Evolutionary conservation across 768 basidiomycete genomes (phyloP).

Genomic region (Suillus plorans): DNA sequence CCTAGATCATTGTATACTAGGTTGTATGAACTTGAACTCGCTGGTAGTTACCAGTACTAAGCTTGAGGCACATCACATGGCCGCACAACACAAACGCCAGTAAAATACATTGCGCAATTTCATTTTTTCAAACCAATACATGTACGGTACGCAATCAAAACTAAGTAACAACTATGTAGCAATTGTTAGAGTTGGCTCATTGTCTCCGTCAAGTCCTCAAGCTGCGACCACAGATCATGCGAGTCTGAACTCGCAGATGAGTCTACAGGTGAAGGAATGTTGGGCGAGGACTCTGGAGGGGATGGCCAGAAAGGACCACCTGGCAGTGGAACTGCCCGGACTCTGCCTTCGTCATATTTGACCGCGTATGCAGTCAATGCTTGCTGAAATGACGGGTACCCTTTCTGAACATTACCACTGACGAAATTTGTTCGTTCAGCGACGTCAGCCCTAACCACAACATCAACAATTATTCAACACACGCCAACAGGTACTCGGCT

Average conservation of each 20-base stretch:
- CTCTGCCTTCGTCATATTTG: background rate
- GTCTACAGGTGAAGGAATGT: background rate
- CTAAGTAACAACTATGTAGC: background rate
- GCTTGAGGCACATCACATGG: no score
- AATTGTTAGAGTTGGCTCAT: background rate
- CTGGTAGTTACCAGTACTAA: no score
- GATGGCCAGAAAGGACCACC: background rate
- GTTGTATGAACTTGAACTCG: no score
- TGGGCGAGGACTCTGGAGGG: background rate
- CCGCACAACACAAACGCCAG: no score
- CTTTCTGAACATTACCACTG: background rate
- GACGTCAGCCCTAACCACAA: background rate
- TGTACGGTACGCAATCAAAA: background rate
- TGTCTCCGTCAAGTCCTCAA: background rate
- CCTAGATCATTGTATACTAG: no score
- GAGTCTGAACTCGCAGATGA: background rate
- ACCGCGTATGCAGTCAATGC: background rate
- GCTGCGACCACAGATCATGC: slow-evolving; percentile 2
- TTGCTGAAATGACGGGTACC: background rate
- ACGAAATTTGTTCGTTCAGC: background rate
- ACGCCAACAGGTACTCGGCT: background rate
- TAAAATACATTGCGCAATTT: no score
- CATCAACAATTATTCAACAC: background rate
- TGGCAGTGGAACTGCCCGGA: background rate
- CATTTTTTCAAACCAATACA: no score